Evolutionary conservation across 495 filamentous ascomycete genomes (phyloP).

Genomic region (Emericellopsis terricola): DNA sequence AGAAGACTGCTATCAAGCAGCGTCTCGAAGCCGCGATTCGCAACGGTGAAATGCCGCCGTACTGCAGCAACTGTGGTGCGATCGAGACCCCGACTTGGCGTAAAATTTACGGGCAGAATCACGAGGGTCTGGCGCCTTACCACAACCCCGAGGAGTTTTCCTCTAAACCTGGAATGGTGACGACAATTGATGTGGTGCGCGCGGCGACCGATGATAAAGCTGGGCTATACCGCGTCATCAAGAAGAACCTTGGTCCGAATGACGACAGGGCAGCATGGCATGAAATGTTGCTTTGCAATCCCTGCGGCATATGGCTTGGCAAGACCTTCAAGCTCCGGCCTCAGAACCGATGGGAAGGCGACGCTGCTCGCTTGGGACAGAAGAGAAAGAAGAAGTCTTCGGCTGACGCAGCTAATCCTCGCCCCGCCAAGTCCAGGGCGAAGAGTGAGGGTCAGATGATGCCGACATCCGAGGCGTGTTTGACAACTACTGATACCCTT

Average conservation of each 20-base stretch:
- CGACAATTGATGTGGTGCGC: constrained; percentile 45
- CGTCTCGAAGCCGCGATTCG: constrained; percentile 47
- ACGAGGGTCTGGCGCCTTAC: constrained; percentile 32
- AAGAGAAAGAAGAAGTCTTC: constrained; percentile 24
- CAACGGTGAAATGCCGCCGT: constrained; percentile 61
- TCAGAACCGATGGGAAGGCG: constrained; percentile 62
- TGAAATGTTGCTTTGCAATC: constrained; percentile 72
- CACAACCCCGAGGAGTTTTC: constrained; percentile 40
- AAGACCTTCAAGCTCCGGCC: constrained; percentile 78
- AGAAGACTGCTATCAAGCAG: constrained; percentile 43
- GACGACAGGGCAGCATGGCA: constrained; percentile 47
- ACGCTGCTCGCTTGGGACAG: constrained; percentile 29
- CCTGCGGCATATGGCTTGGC: constrained; percentile 85
- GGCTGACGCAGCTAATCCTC: constrained; percentile 13
- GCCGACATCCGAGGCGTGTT: constrained; percentile 32
- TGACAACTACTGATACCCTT: constrained; percentile 27
- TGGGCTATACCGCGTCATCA: constrained; percentile 49
- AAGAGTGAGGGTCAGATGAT: constrained; percentile 21
- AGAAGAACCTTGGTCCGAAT: constrained; percentile 43
- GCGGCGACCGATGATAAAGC: constrained; percentile 38
- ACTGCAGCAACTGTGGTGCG: constrained; percentile 79
- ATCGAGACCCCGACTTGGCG: constrained; percentile 94
- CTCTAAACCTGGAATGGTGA: constrained; percentile 43
- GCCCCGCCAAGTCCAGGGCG: constrained; percentile 24
- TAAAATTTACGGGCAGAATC: constrained; percentile 60